Evolutionary conservation across 495 filamentous ascomycete species (phyloP), one percentile per base, ranked within the genome.

Genomic region (Tuber microsphaerosporum): DNA sequence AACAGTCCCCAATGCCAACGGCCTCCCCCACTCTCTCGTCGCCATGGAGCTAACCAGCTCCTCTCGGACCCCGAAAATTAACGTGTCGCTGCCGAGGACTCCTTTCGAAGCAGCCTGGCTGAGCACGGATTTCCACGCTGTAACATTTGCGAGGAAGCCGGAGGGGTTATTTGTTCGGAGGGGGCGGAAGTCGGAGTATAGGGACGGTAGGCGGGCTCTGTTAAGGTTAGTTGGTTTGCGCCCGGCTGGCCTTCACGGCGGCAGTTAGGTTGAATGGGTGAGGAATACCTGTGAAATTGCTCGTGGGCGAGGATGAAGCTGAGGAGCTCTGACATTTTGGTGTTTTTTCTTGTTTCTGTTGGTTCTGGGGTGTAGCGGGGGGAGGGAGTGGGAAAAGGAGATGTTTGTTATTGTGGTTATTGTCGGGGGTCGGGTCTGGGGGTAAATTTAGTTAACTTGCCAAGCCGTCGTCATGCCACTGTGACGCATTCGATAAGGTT

Each of bases 101-200:
- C 94, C 96, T 17, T 89, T 88, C 73, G 87, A 86, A 1, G 90
- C 86, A 37, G 94, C 92, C 68, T 86, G 84, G 31, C 88, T 86
- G 39, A 99, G 87, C 2, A 88, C 94, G 42, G 87, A 86, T 81
- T 90, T 89, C 95, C 95, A 99, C 65, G 94, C 92, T 20, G 88
- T 85, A 61, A 94, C 84, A 83, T 99, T 98, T 71, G 94, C 92
- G 43, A 87, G 84, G 85, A 94, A 99, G 77, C 94, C 94, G 80
- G 96, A 93, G 1, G 94, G 94, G 82, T 99, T 99, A 45, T 91
- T 91, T 73, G 89, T 89, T 75, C 88, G 88, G 77, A 94, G 93
- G 48, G 87, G 83, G 6, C 89, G 86, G 84, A 99, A 98, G 84
- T 98, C 96, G 74, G 94, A 97, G 85, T 97, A 99, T 72, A 99